Percentiles rank a stretch among this genome's conserved stretches.
Evolutionary conservation across 1,139 yeast genomes (phyloP).

Genomic region (Geotrichum siamense): DNA sequence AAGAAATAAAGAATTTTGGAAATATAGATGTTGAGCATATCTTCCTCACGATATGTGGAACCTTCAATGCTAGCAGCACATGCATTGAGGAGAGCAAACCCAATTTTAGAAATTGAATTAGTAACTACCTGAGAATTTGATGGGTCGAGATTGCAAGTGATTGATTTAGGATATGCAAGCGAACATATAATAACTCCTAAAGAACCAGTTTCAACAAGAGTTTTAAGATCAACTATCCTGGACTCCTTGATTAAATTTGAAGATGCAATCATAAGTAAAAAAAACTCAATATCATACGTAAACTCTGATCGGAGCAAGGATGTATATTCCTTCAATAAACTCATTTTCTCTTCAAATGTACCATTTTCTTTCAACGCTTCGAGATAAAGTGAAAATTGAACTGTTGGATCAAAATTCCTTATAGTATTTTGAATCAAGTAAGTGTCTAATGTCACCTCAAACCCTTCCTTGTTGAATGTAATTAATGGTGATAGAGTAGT

Average conservation of each 20-base stretch:
- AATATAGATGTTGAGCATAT: conserved; percentile 50
- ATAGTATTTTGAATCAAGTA: conserved; percentile 46
- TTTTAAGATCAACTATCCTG: conserved; percentile 44
- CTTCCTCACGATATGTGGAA: conserved; percentile 50
- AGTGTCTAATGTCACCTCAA: conserved; percentile 51
- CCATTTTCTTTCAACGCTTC: conserved; percentile 2
- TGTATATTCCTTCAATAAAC: conserved; percentile 14
- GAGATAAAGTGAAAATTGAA: conserved; percentile 16
- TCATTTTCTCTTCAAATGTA: conserved; percentile 13
- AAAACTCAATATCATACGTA: conserved; percentile 30
- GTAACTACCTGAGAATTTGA: neutral
- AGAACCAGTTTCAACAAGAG: conserved; percentile 51
- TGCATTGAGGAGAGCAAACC: conserved; percentile 12
- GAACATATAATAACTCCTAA: conserved; percentile 52
- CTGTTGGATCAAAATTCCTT: conserved; percentile 32
- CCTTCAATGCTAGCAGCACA: conserved; percentile 13
- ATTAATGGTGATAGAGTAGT: conserved; percentile 36
- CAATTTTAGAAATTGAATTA: conserved; percentile 11
- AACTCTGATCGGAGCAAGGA: conserved; percentile 14
- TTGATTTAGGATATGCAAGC: conserved; percentile 27
- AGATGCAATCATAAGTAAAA: conserved; percentile 29
- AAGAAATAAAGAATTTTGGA: conserved; percentile 51
- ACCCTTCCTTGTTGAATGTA: conserved; percentile 42
- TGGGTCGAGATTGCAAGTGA: conserved; percentile 4
- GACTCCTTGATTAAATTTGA: conserved; percentile 27